phyloP scores from a whole-genome alignment of 1,284 basidiomycete species.

The Sutorius eximius region DNA sequence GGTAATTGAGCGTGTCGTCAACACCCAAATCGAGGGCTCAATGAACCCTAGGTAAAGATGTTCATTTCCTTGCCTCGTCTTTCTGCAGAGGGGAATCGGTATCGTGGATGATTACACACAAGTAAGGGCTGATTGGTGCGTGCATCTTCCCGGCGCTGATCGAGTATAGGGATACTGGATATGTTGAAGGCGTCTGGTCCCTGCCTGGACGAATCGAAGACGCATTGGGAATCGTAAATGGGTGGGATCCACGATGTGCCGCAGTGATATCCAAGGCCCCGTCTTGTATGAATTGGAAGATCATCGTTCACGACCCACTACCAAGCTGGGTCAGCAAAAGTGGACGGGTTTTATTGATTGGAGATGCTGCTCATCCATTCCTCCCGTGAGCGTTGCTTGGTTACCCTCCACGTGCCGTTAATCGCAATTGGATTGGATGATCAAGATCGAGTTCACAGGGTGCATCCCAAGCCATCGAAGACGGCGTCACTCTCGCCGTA shows the following conservation, averaged over 20 bases:
- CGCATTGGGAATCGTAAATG: conserved; percentile 28
- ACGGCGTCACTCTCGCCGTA: conserved; percentile 30
- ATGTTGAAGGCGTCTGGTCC: conserved; percentile 29
- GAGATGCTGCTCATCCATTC: conserved; percentile 35
- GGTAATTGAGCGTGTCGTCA: conserved; percentile 5
- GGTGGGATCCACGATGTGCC: conserved; percentile 33
- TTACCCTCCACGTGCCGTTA: background rate
- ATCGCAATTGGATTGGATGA: background rate
- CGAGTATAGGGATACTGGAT: conserved; percentile 22
- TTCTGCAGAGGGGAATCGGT: conserved; percentile 19
- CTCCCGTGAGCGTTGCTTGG: conserved; percentile 22
- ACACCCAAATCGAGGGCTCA: background rate
- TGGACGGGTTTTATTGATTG: conserved; percentile 30
- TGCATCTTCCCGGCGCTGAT: background rate
- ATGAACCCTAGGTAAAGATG: conserved; percentile 19
- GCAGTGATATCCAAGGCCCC: conserved; percentile 28
- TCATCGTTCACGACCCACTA: conserved; percentile 33
- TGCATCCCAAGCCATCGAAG: conserved; percentile 33
- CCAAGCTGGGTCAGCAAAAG: conserved; percentile 32
- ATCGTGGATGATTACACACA: conserved; percentile 28
- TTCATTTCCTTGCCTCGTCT: conserved; percentile 30
- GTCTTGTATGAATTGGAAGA: conserved; percentile 34
- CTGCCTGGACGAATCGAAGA: conserved; percentile 30
- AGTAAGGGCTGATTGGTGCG: conserved; percentile 7
- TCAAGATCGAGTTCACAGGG: conserved; percentile 31